Percentiles rank a stretch among this genome's conserved stretches.
Conservation (phyloP, 2,329 filamentous ascomycete genomes). For the Fonsecaea multimorphosa region DNA sequence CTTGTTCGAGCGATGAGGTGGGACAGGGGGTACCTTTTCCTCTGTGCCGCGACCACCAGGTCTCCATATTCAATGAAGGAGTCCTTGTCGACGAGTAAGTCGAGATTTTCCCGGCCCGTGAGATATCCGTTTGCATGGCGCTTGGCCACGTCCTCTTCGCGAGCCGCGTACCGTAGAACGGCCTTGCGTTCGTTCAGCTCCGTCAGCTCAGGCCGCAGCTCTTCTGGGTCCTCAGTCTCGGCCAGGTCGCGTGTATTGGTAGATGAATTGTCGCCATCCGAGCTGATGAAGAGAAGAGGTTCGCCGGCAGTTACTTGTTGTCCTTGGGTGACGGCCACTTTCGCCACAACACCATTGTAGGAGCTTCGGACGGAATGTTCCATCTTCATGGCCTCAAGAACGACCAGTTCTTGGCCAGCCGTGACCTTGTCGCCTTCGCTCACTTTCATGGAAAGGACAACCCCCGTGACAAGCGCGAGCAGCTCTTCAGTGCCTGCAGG, state of each 20-base stretch:
- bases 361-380: conserved; percentile 34
- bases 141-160: conserved; percentile 33
- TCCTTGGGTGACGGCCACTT: conserved; percentile 33
- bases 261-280: conserved; percentile 30
- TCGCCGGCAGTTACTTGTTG: conserved; percentile 34
- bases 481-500: conserved; percentile 33
- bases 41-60: conserved; percentile 34
- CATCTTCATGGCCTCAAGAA: conserved; percentile 35
- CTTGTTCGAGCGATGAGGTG: conserved; percentile 35
- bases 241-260: conserved; percentile 26
- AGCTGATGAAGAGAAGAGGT: conserved; percentile 30
- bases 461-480: conserved; percentile 29
- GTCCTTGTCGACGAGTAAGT: conserved; percentile 33
- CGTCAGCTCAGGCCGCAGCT: conserved; percentile 32
- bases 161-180: conserved; percentile 30
- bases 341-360: conserved; percentile 31
- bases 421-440: conserved; percentile 34
- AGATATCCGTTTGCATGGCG: conserved; percentile 35
- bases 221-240: conserved; percentile 30
- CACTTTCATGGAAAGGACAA: conserved; percentile 32
- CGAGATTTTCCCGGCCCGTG: conserved; percentile 33
- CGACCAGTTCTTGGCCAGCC: conserved; percentile 34
- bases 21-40: conserved; percentile 32
- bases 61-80: conserved; percentile 33
- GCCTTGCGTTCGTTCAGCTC: conserved; percentile 35